These are phyloP conservation scores for Penicillium mononematosum DNA, from an alignment of 495 filamentous ascomycete genomes.

Conservation along the genomic window DNA sequence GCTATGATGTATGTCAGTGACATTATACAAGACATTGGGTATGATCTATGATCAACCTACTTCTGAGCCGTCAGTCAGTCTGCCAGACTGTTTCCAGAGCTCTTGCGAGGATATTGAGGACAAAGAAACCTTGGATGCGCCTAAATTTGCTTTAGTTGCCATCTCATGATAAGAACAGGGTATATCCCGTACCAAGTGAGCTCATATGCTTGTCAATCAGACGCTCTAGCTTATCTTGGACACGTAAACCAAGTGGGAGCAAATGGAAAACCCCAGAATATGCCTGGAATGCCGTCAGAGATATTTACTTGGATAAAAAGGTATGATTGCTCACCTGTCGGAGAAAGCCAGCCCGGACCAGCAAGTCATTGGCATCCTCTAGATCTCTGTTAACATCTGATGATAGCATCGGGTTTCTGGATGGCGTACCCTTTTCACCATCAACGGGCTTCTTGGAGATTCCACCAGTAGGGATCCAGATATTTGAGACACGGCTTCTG, in stretches of 20 bases:
- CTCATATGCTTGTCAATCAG: conserved; percentile 90
- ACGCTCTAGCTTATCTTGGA: conserved; percentile 83
- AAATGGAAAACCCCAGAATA: conserved; percentile 92
- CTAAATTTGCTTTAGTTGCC: conserved; percentile 43
- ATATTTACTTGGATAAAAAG: background rate
- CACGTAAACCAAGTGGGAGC: conserved; percentile 81
- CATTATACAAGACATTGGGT: background rate
- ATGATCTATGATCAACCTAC: conserved; percentile 34
- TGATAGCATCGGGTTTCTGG: background rate
- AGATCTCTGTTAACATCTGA: conserved; percentile 17
- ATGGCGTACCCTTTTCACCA: conserved; percentile 37
- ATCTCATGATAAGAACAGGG: conserved; percentile 4
- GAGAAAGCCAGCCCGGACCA: conserved; percentile 76
- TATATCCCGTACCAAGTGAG: conserved; percentile 55
- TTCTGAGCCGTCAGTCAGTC: conserved; percentile 60
- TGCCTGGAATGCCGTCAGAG: conserved; percentile 47
- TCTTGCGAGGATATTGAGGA: conserved; percentile 85
- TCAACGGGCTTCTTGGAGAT: conserved; percentile 56
- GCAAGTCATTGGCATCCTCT: conserved; percentile 69
- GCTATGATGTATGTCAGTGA: conserved; percentile 39
- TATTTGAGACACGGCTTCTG: conserved; percentile 62
- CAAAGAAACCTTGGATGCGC: conserved; percentile 81
- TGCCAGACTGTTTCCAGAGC: conserved; percentile 72
- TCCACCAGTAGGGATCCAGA: conserved; percentile 79
- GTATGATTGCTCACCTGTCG: conserved; percentile 56